phyloP scores from a whole-genome alignment of 2,329 filamentous ascomycete species.

The Metarhizium anisopliae region DNA sequence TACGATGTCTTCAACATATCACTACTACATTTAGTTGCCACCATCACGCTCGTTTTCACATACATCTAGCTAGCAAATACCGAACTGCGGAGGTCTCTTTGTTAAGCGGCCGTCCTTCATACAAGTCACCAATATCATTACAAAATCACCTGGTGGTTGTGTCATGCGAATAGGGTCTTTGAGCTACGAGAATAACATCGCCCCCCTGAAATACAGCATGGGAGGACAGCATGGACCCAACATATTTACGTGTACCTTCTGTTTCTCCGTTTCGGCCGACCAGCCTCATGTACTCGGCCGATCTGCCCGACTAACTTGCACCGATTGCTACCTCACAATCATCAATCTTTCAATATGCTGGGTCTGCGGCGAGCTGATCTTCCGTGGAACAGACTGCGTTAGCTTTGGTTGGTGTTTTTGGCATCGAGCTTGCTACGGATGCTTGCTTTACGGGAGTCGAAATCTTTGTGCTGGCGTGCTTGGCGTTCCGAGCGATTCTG shows the following conservation, averaged over 20 bases:
- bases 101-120: neutral
- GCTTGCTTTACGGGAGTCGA: slow-evolving; percentile 39
- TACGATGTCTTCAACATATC: neutral
- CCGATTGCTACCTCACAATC: slow-evolving; percentile 35
- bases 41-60: neutral
- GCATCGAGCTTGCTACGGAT: slow-evolving; percentile 48
- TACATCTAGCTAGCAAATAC: neutral
- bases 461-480: slow-evolving; percentile 25
- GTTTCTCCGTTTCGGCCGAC: slow-evolving; percentile 33
- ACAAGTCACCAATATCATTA: neutral
- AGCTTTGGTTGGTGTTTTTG: slow-evolving; percentile 54
- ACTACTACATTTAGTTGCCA: neutral
- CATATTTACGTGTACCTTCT: slow-evolving; percentile 47
- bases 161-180: neutral
- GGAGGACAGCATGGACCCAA: neutral
- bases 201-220: neutral
- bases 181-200: neutral
- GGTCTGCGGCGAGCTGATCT: slow-evolving; percentile 48
- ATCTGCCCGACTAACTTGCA: slow-evolving; percentile 39
- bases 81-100: neutral
- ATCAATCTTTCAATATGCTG: slow-evolving; percentile 47
- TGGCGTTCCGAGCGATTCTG: slow-evolving; percentile 25
- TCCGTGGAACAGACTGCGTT: slow-evolving; percentile 44
- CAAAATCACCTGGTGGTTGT: neutral
- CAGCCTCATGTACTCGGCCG: slow-evolving; percentile 33